Evolutionary conservation across 805 yeast genomes (phyloP).

Genomic region (Grigorovia yakushimaensis): DNA sequence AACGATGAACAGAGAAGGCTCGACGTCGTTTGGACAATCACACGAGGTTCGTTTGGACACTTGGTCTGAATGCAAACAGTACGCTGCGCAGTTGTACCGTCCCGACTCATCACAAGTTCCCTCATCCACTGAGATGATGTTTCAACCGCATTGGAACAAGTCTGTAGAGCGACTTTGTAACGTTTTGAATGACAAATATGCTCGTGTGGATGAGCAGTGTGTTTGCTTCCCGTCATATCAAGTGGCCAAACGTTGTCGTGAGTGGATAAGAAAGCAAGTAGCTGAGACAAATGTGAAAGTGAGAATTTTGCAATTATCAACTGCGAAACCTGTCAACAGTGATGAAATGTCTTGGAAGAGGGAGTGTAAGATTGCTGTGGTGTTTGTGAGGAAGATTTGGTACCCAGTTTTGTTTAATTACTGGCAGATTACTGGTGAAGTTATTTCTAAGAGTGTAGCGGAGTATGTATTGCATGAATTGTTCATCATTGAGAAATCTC

Average conservation of each 20-base stretch:
- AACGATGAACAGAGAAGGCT: neutral
- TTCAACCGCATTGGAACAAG: constrained; percentile 31
- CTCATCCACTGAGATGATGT: too few species aligned
- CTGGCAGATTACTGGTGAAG: constrained; percentile 98
- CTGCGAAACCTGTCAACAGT: constrained; percentile 52
- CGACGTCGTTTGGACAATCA: neutral
- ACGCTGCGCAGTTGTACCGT: constrained; percentile 45
- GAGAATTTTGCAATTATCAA: constrained; percentile 63
- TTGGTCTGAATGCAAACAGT: constrained; percentile 84
- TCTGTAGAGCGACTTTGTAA: constrained; percentile 47
- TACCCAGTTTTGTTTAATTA: constrained; percentile 66
- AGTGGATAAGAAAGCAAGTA: constrained; percentile 41
- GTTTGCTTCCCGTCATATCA: constrained; percentile 69
- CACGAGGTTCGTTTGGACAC: constrained; percentile 61
- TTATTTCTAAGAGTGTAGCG: constrained; percentile 83
- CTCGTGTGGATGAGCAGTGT: constrained; percentile 66
- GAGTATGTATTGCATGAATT: constrained; percentile 70
- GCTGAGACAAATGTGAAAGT: constrained; percentile 28
- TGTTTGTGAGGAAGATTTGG: constrained; percentile 59
- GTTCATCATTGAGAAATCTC: constrained; percentile 28
- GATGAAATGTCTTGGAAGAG: constrained; percentile 51
- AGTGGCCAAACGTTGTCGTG: constrained; percentile 79
- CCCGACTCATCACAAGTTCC: too few species aligned
- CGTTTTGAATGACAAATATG: constrained; percentile 57
- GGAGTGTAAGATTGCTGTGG: constrained; percentile 65